These are phyloP conservation scores for Parastagonospora nodorum DNA, from an alignment of 2,329 filamentous ascomycete genomes.

Conservation along the genomic window DNA sequence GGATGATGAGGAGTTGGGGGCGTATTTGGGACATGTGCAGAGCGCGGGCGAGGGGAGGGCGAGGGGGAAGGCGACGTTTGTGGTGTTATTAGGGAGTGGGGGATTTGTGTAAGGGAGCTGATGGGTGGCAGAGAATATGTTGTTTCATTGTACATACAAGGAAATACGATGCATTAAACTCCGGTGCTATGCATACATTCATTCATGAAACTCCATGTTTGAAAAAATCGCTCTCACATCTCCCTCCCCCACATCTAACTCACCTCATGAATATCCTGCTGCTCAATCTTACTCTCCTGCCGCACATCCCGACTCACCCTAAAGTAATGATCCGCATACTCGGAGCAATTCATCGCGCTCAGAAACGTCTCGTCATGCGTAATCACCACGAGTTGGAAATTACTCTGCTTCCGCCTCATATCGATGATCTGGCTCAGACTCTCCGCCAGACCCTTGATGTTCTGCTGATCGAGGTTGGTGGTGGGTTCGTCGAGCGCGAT, in stretches of 20 bases:
- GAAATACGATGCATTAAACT: no score
- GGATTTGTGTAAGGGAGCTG: neutral
- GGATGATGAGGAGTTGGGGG: constrained; percentile 71
- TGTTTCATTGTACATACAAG: no score
- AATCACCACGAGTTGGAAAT: constrained; percentile 98
- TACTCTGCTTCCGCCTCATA: constrained; percentile 79
- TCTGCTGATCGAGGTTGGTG: constrained; percentile 93
- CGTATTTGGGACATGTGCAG: constrained; percentile 69
- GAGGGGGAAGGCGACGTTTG: constrained; percentile 61
- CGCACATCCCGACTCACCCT: constrained; percentile 79
- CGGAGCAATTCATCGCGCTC: constrained; percentile 87
- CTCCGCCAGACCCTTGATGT: constrained; percentile 86
- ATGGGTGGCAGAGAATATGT: no score
- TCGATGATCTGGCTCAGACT: constrained; percentile 88
- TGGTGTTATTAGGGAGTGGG: constrained; percentile 40
- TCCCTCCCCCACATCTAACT: neutral
- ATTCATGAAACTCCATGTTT: neutral
- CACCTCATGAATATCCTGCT: constrained; percentile 54
- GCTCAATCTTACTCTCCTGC: constrained; percentile 86
- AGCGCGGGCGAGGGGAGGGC: constrained; percentile 31
- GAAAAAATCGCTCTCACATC: neutral
- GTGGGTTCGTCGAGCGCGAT: constrained; percentile 98
- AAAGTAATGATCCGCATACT: constrained; percentile 93
- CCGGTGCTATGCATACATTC: no score
- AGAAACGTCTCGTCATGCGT: constrained; percentile 98